These are phyloP conservation scores for Paramecium octaurelia DNA, from an alignment of 73 alveolate genomes.

Conservation along the genomic window DNA sequence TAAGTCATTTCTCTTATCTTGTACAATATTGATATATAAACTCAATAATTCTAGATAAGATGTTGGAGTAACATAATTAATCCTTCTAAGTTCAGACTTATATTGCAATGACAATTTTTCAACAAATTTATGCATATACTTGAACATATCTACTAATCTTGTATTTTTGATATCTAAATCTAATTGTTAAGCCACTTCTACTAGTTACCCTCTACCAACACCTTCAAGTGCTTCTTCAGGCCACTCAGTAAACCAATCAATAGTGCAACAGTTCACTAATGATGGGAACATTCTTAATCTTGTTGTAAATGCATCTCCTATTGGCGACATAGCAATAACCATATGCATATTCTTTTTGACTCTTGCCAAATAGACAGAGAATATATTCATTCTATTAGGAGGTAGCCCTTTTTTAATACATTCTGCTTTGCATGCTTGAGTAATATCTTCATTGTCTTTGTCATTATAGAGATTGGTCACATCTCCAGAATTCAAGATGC, in stretches of 20 bases:
- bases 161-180: conserved; percentile 67
- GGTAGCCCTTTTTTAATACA: conserved; percentile 72
- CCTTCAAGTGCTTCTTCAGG: conserved; percentile 87
- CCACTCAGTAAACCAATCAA: conserved; percentile 99
- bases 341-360: conserved; percentile 93
- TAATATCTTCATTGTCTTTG: conserved; percentile 91
- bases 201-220: conserved; percentile 65
- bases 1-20: conserved; percentile 79
- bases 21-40: conserved; percentile 75
- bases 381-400: conserved; percentile 71
- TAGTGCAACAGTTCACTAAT: conserved; percentile 96
- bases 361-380: conserved; percentile 79
- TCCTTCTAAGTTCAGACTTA: conserved; percentile 85
- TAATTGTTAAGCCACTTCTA: conserved; percentile 58
- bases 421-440: conserved; percentile 73
- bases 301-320: conserved; percentile 95
- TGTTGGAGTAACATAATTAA: conserved; percentile 91
- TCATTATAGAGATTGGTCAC: conserved; percentile 92
- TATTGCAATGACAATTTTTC: conserved; percentile 77
- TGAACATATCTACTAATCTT: conserved; percentile 69
- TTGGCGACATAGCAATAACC: conserved; percentile 95
- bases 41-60: conserved; percentile 85
- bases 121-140: conserved; percentile 87
- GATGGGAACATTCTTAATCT: conserved; percentile 98
- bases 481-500: conserved; percentile 92